A percentile compares a stretch with the other conserved stretches of the same genome.
These are phyloP conservation scores for Daldinia sp. DNA, from an alignment of 2,329 filamentous ascomycete genomes.

Conservation along the genomic window DNA sequence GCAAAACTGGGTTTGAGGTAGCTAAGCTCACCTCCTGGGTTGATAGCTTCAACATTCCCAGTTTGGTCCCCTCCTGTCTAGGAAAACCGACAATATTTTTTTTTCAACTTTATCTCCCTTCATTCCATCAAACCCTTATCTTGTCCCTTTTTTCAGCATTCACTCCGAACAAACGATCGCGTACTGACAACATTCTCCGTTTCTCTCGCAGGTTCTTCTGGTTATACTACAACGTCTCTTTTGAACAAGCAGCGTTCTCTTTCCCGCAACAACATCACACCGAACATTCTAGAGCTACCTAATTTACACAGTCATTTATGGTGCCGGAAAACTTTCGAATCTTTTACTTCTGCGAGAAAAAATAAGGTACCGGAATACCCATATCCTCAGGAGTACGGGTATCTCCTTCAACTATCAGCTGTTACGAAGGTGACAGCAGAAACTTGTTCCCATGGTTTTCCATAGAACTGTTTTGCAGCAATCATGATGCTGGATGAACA, in stretches of 20 bases:
- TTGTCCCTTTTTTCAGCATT: conserved; percentile 40
- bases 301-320: conserved; percentile 17
- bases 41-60: conserved; percentile 50
- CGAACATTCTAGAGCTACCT: conserved; percentile 16
- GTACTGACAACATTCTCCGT: conserved; percentile 45
- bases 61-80: conserved; percentile 42
- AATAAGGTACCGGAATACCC: neutral
- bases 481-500: conserved; percentile 62
- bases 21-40: conserved; percentile 22
- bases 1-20: conserved; percentile 32
- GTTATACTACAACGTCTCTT: conserved; percentile 11
- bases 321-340: conserved; percentile 8
- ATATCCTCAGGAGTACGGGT: conserved; percentile 26
- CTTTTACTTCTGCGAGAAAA: conserved; percentile 13
- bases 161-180: conserved; percentile 46
- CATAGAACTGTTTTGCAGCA: conserved; percentile 52
- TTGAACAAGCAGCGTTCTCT: conserved; percentile 6
- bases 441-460: conserved; percentile 55
- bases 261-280: conserved; percentile 2
- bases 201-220: conserved; percentile 24
- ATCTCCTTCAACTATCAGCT: conserved; percentile 36
- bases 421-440: conserved; percentile 45
- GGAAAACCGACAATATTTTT: conserved; percentile 41
- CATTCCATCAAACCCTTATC: conserved; percentile 49
- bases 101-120: conserved; percentile 47